Evolutionary conservation across 257 asterid species (phyloP).

Genomic region (Solanum sejunctum): DNA sequence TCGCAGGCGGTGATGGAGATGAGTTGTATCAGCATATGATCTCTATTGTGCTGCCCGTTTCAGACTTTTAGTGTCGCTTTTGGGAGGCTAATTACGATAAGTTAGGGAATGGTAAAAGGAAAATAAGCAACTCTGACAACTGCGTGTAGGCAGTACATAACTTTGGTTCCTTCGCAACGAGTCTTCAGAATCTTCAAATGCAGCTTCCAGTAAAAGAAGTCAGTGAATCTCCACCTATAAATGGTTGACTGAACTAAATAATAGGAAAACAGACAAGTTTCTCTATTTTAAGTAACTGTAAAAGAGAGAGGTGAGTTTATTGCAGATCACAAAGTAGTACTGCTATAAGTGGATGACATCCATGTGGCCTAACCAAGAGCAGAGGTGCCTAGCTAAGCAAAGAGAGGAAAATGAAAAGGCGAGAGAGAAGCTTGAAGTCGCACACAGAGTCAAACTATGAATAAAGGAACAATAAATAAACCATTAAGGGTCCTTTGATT

Average conservation of each 20-base stretch:
- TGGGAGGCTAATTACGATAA: too few relatives aligned
- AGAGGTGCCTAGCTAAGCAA: not conserved
- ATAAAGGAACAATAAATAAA: not conserved
- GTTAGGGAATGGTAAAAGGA: too few relatives aligned
- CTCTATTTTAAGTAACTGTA: not conserved
- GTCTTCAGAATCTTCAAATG: not conserved
- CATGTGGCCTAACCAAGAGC: not conserved
- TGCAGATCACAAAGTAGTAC: not conserved
- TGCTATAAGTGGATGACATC: not conserved
- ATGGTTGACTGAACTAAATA: not conserved
- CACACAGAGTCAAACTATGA: not conserved
- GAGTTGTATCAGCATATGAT: too few relatives aligned
- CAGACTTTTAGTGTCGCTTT: too few relatives aligned
- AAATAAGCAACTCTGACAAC: not conserved
- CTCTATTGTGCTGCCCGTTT: too few relatives aligned
- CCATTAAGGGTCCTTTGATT: not conserved
- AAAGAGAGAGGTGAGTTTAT: not conserved
- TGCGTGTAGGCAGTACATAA: not conserved
- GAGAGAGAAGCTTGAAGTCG: not conserved
- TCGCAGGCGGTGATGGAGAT: too few relatives aligned
- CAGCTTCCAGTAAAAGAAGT: not conserved
- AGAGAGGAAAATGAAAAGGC: not conserved
- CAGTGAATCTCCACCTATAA: not conserved
- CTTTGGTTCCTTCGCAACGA: not conserved
- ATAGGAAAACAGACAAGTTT: not conserved